Conservation (phyloP, 306 rosid genomes). For the Crataegus laevigata region DNA sequence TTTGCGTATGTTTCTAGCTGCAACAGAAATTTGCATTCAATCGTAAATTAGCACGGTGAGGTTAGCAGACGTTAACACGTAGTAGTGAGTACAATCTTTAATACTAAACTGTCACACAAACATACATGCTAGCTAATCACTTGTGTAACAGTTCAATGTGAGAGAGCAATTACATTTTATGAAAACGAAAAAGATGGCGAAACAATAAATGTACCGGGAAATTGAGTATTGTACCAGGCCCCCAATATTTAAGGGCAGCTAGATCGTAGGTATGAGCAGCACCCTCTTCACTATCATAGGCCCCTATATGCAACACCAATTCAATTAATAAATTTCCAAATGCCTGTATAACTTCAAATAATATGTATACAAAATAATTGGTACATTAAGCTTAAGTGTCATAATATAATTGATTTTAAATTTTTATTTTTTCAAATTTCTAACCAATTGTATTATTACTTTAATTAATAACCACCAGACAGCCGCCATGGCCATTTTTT, state of each 20-base stretch:
- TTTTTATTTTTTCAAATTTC: too few species aligned
- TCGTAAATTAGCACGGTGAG: background rate
- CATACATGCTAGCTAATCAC: rapidly evolving
- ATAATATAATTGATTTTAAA: too few species aligned
- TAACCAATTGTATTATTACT: too few species aligned
- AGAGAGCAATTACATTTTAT: background rate
- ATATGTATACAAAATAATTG: too few species aligned
- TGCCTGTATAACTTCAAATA: background rate
- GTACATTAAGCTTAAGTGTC: too few species aligned
- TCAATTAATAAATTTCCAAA: background rate
- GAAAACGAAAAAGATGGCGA: too few species aligned
- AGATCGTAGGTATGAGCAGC: slow-evolving; percentile 94
- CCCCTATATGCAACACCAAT: slow-evolving; percentile 37
- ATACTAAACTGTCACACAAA: background rate
- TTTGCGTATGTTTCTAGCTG: slow-evolving; percentile 60
- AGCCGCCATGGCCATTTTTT: too few species aligned
- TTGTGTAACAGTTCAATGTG: background rate
- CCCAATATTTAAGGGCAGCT: slow-evolving; percentile 97
- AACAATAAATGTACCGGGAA: slow-evolving; percentile 48
- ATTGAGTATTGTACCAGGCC: slow-evolving; percentile 62
- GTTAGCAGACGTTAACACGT: background rate
- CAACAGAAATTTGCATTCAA: background rate
- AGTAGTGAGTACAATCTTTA: background rate
- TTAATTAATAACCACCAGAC: too few species aligned
- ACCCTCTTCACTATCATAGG: slow-evolving; percentile 77